Percentiles rank a stretch among this genome's conserved stretches.
phyloP scores from a whole-genome alignment of 176 grass and related monocot genomes.

The Avena sativa region DNA sequence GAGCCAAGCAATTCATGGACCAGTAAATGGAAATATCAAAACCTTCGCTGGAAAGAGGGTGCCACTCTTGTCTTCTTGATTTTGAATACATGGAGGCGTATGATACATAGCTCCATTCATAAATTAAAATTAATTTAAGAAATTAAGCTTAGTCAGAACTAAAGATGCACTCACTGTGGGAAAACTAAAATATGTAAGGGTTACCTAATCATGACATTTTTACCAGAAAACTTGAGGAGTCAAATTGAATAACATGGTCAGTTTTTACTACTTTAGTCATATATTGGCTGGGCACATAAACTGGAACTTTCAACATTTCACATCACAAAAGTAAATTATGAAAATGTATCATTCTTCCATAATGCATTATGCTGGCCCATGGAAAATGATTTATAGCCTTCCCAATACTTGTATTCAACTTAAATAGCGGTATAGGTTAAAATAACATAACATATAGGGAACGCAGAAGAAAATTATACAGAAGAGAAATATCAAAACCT shows the following conservation, averaged over 20 bases:
- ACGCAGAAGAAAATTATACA: slow-evolving; percentile 15
- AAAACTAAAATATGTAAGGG: slow-evolving; percentile 18
- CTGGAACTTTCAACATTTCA: slow-evolving; percentile 18
- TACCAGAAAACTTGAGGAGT: slow-evolving; percentile 18
- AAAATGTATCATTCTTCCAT: neutral
- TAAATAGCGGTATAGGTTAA: neutral
- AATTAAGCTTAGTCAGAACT: slow-evolving; percentile 2
- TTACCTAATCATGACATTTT: slow-evolving; percentile 4
- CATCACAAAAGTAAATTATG: neutral
- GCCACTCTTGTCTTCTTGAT: slow-evolving; percentile 4
- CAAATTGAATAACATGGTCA: neutral
- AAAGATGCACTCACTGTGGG: neutral
- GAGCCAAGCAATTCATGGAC: slow-evolving; percentile 5
- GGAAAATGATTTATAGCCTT: slow-evolving; percentile 26
- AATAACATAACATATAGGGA: slow-evolving; percentile 20
- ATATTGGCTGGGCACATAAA: neutral
- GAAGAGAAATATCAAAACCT: slow-evolving; percentile 19
- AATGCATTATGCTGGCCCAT: slow-evolving; percentile 19
- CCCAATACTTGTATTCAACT: neutral
- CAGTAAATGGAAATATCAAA: slow-evolving; percentile 9
- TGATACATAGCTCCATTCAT: neutral
- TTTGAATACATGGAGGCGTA: neutral
- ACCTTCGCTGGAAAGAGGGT: neutral
- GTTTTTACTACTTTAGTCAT: neutral
- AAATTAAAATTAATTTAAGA: slow-evolving; percentile 12